A percentile compares a stretch with the other conserved stretches of the same genome.
These are phyloP conservation scores for Aspergillus sp. DNA, from an alignment of 2,329 filamentous ascomycete species.

Conservation along the genomic window DNA sequence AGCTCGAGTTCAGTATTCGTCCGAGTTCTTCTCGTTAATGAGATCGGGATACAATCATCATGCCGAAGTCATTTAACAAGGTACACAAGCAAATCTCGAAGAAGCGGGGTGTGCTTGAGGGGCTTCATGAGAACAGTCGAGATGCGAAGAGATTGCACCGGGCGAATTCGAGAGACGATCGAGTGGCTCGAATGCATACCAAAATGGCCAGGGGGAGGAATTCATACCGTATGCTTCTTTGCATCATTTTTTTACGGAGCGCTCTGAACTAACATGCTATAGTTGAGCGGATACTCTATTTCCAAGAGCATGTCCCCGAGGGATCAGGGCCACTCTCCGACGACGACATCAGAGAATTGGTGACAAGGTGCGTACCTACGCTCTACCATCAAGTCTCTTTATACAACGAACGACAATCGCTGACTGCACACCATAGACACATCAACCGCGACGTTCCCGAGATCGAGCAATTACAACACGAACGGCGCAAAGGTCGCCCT, in stretches of 20 bases:
- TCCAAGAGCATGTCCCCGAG: conserved; percentile 56
- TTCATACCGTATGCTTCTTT: conserved; percentile 55
- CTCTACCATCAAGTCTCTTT: neutral
- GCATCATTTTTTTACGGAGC: neutral
- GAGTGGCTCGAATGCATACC: conserved; percentile 65
- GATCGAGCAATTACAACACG: conserved; percentile 46
- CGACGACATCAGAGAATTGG: conserved; percentile 42
- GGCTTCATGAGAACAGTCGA: conserved; percentile 80
- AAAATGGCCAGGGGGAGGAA: conserved; percentile 67
- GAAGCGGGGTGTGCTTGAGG: conserved; percentile 68
- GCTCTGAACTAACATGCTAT: neutral
- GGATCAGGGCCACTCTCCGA: conserved; percentile 28
- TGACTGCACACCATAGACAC: conserved; percentile 20
- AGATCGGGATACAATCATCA: conserved; percentile 30
- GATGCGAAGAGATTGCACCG: conserved; percentile 75
- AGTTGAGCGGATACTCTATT: conserved; percentile 65
- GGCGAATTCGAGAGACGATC: conserved; percentile 74
- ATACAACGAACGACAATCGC: no score
- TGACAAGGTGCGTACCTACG: conserved; percentile 49
- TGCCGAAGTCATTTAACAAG: conserved; percentile 74
- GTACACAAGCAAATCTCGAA: conserved; percentile 84
- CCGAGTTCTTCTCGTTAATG: neutral
- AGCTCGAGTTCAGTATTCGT: neutral
- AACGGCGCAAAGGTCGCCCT: conserved; percentile 71
- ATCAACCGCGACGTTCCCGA: conserved; percentile 31